Evolutionary conservation across 2,329 filamentous ascomycete species (phyloP).

Genomic region (Cytospora paraplurivora): DNA sequence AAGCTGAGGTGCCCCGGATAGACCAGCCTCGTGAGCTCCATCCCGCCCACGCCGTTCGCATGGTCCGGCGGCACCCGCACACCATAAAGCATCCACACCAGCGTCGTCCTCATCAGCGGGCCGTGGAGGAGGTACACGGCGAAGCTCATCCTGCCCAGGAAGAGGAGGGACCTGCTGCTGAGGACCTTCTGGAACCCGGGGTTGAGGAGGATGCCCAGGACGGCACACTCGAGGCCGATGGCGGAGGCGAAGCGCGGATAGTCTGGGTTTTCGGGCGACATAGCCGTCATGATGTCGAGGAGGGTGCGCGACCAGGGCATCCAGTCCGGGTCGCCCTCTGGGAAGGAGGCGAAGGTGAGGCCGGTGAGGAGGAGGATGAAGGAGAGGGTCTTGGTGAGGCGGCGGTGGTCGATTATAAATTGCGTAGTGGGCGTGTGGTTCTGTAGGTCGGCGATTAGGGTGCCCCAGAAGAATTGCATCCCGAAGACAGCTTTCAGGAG

Average conservation of each 20-base stretch:
- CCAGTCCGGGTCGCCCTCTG: conserved; percentile 56
- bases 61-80: conserved; percentile 42
- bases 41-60: conserved; percentile 40
- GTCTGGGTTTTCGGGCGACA: conserved; percentile 51
- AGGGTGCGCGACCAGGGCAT: conserved; percentile 56
- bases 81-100: conserved; percentile 63
- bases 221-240: conserved; percentile 45
- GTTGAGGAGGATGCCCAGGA: conserved; percentile 56
- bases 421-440: conserved; percentile 52
- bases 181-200: conserved; percentile 53
- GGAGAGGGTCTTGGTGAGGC: conserved; percentile 47
- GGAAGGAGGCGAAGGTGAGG: conserved; percentile 61
- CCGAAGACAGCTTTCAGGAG: conserved; percentile 46
- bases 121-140: conserved; percentile 67
- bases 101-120: conserved; percentile 58
- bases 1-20: conserved; percentile 43
- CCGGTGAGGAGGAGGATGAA: conserved; percentile 53
- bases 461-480: conserved; percentile 64
- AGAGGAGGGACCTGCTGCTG: conserved; percentile 57
- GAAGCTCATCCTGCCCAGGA: conserved; percentile 65
- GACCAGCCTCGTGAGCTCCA: conserved; percentile 38
- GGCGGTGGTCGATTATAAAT: conserved; percentile 49
- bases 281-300: conserved; percentile 43
- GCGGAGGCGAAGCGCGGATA: conserved; percentile 46
- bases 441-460: conserved; percentile 62